Base-by-base conservation (phyloP, 2,329 filamentous ascomycete genomes). In the Colletotrichum tabaci region DNA sequence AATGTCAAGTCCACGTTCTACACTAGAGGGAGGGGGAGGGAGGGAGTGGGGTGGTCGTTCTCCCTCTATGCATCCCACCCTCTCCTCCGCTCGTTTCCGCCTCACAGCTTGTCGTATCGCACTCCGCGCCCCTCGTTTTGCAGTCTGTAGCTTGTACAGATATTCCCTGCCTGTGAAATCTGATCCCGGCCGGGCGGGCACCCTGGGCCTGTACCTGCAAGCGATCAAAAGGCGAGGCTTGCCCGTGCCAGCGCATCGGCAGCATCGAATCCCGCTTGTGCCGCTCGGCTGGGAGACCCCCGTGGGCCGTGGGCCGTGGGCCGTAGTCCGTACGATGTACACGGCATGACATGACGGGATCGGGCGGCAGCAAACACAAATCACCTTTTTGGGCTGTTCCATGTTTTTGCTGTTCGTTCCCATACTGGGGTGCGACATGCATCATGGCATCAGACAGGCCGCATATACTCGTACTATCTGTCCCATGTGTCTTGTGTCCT, bases 201-300 rank as follows among this genome's bases (percentile, higher is more conserved):
- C 42, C 30, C 42, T 35, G 55, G 47, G 21, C 46, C 38, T 21
- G 69, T 42, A 47, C 42, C 65, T 71, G 68, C 65, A 69, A 61
- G 69, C 38, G 30, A 69, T 35, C 46, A 58, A 38, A 49, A 8
- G 49, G 44, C 67, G 50, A 40, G n/a, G 15, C 9, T 38, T 46
- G 18, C 64, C 30, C 57, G 44, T n/a, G 60, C 68, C 57, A 52
- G 46, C 35, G 46, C 57, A 42, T 21, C 61, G 40, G 53, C 60
- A 47, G 68, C 38, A 64, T 55, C 62, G 53, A 40, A 52, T 47
- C 61, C 57, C 69, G 58, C 47, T 40, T 55, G 58, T 72, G 65
- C 69, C 69, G 60, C 50, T 50, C 58, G 16, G 47, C 52, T 58
- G 66, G 58, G 60, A 58, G 46, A 26, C 23, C 23, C 23, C 58